Evolutionary conservation across 768 basidiomycete genomes (phyloP).

Genomic region (Tylopilus balloui): DNA sequence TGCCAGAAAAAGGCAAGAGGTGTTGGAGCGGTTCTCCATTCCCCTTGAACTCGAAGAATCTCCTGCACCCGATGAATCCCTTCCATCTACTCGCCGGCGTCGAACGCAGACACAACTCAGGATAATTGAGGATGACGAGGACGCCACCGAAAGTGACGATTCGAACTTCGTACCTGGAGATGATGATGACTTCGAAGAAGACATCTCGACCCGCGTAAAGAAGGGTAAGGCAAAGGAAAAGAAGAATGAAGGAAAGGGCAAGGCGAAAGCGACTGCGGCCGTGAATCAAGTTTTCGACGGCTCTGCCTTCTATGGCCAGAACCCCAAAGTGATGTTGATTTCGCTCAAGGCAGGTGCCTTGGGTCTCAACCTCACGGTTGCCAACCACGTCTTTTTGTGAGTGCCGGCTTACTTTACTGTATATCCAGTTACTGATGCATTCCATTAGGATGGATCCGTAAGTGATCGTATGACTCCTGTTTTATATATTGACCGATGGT

Average conservation of each 20-base stretch:
- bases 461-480: slow-evolving; percentile 30
- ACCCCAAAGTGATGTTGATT: slow-evolving; percentile 80
- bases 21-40: slow-evolving; percentile 68
- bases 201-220: slow-evolving; percentile 29
- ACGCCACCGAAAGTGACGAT: slow-evolving; percentile 28
- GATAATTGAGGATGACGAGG: slow-evolving; percentile 9
- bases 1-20: slow-evolving; percentile 72
- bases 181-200: slow-evolving; percentile 29
- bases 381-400: slow-evolving; percentile 81
- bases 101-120: slow-evolving; percentile 5
- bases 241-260: slow-evolving; percentile 39
- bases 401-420: slow-evolving; percentile 22
- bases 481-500: slow-evolving; percentile 12
- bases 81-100: slow-evolving; percentile 8
- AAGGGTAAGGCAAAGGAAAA: slow-evolving; percentile 31
- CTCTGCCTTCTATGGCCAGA: slow-evolving; percentile 33
- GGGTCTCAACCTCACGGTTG: slow-evolving; percentile 83
- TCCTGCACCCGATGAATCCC: slow-evolving; percentile 14
- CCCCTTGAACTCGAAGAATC: slow-evolving; percentile 44
- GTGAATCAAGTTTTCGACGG: slow-evolving; percentile 17
- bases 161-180: slow-evolving; percentile 34
- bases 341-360: slow-evolving; percentile 85
- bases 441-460: slow-evolving; percentile 73
- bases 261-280: slow-evolving; percentile 22
- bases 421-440: slow-evolving; percentile 5